Base-by-base conservation (phyloP, 352 stramenopile species). In the Pythium chondricola region DNA sequence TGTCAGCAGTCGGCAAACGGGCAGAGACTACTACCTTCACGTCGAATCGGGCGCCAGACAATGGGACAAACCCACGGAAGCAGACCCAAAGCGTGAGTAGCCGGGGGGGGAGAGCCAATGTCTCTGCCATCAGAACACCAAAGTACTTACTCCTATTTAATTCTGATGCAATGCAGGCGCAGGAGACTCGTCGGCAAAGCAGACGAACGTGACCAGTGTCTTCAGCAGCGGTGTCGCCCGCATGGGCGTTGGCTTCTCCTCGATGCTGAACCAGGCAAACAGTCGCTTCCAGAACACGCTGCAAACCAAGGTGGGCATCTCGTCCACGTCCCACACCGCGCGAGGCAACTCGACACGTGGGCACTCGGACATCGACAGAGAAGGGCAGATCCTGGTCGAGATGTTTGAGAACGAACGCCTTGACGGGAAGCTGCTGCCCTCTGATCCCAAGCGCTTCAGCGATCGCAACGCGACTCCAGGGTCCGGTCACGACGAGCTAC, bases 391-490 rank as follows among this genome's bases (percentile, higher is more conserved):
- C n/a, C 31, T 87, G 8, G 72, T 83, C 20, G 77, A 92, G 43
- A 73, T 91, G n/a, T 94, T 83, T 48, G 83, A 94, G 54, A 88
- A 94, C 56, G 80, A 94, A 41, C 78, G 83, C 3, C 61, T 92
- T 21, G 81, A 92, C 47, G 83, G 81, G 7, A 81, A 82, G n/a
- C 40, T 90, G 31, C 73, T 71, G 35, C 35, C 71, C 3, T 74
- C 69, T 24, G 83, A 94, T 44, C 83, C 83, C 2, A 92, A 88
- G 56, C 46, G 48, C 22, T 94, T 74, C 46, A 84, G 80, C 51
- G 81, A 89, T 58, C 70, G 66, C 14, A 44, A 83, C 35, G 78
- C 80, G 2, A 56, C 65, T 24, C 48, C 69, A 27, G 78, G 71
- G 11, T 58, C 61, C 17, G 83, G 83, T 20, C 61, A 83, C 18